A percentile compares a stretch with the other conserved stretches of the same genome.
phyloP scores from a whole-genome alignment of 176 grass and related monocot genomes.

The Eleusine indica region DNA sequence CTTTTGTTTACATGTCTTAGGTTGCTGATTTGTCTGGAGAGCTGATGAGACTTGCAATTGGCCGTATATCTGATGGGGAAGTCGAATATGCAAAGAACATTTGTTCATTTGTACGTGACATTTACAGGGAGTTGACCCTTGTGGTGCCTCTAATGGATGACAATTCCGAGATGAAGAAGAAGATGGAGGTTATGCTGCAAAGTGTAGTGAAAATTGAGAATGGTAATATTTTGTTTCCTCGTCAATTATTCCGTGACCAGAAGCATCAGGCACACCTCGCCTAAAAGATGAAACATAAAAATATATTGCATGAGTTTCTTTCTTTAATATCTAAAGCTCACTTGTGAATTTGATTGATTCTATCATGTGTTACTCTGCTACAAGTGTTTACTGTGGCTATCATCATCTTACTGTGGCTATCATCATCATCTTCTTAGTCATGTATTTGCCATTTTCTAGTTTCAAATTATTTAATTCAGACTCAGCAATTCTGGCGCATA shows the following conservation, averaged over 20 bases:
- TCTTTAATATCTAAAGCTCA: conserved; percentile 31
- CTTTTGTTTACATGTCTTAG: conserved; percentile 47
- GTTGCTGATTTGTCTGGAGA: conserved; percentile 98
- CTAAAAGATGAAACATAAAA: not conserved
- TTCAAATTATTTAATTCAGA: not conserved
- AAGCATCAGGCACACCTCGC: conserved; percentile 1
- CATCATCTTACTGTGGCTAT: not conserved
- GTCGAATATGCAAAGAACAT: conserved; percentile 94
- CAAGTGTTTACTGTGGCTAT: conserved; percentile 5
- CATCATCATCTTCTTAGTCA: not conserved
- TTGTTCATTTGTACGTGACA: conserved; percentile 82
- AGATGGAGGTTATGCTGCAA: conserved; percentile 98
- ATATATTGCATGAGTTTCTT: not conserved
- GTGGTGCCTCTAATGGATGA: conserved; percentile 97
- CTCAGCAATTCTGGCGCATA: not conserved
- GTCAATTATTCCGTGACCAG: conserved; percentile 6
- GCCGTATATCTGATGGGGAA: conserved; percentile 97
- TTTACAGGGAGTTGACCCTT: conserved; percentile 88
- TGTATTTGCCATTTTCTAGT: conserved; percentile 9
- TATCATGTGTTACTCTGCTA: not conserved
- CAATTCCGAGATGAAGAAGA: conserved; percentile 97
- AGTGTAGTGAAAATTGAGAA: conserved; percentile 98
- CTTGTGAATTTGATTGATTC: conserved; percentile 3
- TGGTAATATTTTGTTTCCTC: conserved; percentile 61
- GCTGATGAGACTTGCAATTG: conserved; percentile 96